Percentiles rank a stretch among this genome's conserved stretches.
These are phyloP conservation scores for Dryadomyces quercivorus DNA, from an alignment of 2,329 filamentous ascomycete species.

Conservation along the genomic window DNA sequence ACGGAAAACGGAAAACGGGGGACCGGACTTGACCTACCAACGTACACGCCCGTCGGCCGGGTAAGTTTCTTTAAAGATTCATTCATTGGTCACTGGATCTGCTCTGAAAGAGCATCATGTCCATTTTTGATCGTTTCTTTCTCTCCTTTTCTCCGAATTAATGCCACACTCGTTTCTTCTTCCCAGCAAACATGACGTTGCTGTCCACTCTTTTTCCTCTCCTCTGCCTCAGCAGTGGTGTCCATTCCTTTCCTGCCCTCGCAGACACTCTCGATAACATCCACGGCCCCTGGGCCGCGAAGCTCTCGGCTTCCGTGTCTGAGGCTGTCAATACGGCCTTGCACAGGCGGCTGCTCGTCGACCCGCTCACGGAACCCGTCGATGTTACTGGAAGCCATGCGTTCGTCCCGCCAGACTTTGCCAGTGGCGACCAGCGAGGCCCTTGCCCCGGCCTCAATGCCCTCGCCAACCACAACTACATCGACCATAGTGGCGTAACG, in stretches of 20 bases:
- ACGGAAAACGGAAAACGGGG: neutral
- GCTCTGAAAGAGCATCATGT: neutral
- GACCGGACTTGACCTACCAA: neutral
- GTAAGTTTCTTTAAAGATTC: too few species aligned
- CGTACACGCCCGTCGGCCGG: too few species aligned
- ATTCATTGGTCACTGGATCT: neutral
- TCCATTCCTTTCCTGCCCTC: neutral
- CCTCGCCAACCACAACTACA: constrained; percentile 18
- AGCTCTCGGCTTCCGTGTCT: neutral
- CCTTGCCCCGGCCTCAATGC: constrained; percentile 19
- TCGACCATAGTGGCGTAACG: constrained; percentile 16
- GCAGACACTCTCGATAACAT: neutral
- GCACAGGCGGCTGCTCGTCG: neutral
- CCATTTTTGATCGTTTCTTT: neutral
- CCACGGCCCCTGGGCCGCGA: neutral
- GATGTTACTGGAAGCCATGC: neutral
- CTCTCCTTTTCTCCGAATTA: neutral
- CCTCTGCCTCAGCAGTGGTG: neutral
- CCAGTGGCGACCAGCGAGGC: constrained; percentile 16
- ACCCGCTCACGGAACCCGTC: neutral
- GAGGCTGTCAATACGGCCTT: neutral
- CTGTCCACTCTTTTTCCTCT: neutral
- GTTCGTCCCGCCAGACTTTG: constrained; percentile 7
- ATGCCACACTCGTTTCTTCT: neutral
- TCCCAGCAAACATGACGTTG: neutral